Conservation (phyloP, 176 grass and related monocot genomes). For the Ampelocalamus luodianensis region DNA sequence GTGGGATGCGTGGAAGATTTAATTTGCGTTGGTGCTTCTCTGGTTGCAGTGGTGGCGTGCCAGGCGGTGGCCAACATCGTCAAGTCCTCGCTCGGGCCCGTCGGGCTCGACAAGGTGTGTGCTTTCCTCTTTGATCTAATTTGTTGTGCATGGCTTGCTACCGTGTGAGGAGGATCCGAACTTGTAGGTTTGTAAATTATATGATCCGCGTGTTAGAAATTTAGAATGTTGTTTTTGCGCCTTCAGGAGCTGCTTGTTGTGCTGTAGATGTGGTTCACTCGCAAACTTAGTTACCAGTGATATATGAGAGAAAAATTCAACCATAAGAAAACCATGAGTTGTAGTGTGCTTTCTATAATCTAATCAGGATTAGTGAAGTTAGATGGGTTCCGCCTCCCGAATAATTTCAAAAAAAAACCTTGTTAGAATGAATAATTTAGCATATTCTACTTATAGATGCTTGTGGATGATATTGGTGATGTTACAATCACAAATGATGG, state of each 20-base stretch:
- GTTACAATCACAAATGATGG: constrained; percentile 98
- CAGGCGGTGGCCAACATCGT: constrained; percentile 93
- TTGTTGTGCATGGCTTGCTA: not conserved
- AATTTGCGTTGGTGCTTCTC: not conserved
- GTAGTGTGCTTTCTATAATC: not conserved
- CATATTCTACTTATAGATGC: constrained; percentile 58
- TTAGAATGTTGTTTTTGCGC: not conserved
- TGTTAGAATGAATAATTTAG: constrained; percentile 35
- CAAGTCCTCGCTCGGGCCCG: constrained; percentile 85
- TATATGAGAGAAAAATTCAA: not conserved
- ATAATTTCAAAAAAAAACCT: not conserved
- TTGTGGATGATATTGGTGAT: constrained; percentile 94
- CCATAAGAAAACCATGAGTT: not conserved
- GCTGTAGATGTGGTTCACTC: not conserved
- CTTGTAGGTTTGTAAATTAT: constrained; percentile 9
- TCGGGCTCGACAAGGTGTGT: constrained; percentile 87
- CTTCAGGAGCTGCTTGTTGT: not conserved
- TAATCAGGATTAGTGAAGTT: not conserved
- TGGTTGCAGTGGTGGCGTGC: constrained; percentile 74
- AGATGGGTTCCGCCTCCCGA: not conserved
- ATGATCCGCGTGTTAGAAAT: not conserved
- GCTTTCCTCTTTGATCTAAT: constrained; percentile 7
- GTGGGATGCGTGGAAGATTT: constrained; percentile 33
- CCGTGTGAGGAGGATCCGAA: not conserved
- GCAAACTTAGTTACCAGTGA: not conserved